A percentile compares a stretch with the other conserved stretches of the same genome.
These are phyloP conservation scores for Penicillium sp. DNA, from an alignment of 2,329 filamentous ascomycete species.

Conservation along the genomic window DNA sequence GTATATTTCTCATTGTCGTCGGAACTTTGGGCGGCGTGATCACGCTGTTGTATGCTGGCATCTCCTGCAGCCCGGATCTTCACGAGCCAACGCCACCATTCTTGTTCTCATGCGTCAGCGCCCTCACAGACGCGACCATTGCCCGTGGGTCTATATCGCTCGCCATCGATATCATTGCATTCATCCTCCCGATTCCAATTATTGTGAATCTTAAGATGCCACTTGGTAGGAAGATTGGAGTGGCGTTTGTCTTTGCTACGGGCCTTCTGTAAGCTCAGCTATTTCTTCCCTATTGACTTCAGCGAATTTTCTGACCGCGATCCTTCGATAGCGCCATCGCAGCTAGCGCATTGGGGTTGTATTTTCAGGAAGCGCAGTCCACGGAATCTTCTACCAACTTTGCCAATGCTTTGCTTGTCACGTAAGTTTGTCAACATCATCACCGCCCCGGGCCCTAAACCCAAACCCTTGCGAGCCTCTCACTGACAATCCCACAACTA, in stretches of 20 bases:
- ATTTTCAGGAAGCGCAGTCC: not conserved
- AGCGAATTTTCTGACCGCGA: not conserved
- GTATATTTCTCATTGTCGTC: not conserved
- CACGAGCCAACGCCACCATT: not conserved
- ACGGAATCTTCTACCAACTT: not conserved
- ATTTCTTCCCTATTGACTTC: not conserved
- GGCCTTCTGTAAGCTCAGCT: not conserved
- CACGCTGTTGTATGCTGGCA: not conserved
- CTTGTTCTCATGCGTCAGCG: not conserved
- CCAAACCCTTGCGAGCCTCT: not conserved
- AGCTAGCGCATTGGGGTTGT: not conserved
- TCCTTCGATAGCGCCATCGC: not conserved
- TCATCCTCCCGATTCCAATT: not conserved
- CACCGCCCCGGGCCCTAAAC: not conserved
- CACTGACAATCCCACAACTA: not conserved
- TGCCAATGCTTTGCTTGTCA: not conserved
- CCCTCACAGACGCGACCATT: not conserved
- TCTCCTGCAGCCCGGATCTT: not conserved
- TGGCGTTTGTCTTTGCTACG: not conserved
- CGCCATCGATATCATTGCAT: not conserved
- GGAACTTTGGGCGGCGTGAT: not conserved
- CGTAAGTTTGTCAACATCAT: not conserved
- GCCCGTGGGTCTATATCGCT: not conserved
- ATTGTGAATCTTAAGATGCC: not conserved
- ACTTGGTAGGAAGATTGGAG: not conserved